phyloP scores from a whole-genome alignment of 768 basidiomycete species.

The Baorangia bicolor region DNA sequence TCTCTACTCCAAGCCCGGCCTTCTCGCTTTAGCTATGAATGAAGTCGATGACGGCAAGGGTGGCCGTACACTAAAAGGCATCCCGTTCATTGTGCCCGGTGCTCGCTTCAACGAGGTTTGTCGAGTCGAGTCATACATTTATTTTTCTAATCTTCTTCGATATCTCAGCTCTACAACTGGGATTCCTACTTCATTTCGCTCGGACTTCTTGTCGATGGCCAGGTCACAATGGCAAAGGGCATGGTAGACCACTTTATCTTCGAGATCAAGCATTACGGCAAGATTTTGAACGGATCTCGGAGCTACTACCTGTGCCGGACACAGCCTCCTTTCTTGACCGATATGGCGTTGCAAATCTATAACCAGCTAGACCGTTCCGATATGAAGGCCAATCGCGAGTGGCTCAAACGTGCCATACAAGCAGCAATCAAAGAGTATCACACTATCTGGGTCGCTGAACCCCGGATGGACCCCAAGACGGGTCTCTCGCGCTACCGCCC shows the following conservation, averaged over 20 bases:
- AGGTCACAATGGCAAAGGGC: constrained; percentile 91
- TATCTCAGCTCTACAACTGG: constrained; percentile 83
- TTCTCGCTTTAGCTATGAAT: constrained; percentile 94
- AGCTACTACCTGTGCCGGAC: constrained; percentile 94
- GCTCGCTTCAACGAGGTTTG: constrained; percentile 90
- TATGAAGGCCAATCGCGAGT: constrained; percentile 70
- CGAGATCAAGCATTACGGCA: constrained; percentile 97
- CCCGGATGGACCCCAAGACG: constrained; percentile 91
- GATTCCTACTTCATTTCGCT: constrained; percentile 94
- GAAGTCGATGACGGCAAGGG: constrained; percentile 79
- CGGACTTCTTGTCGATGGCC: constrained; percentile 92
- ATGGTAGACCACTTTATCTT: constrained; percentile 99
- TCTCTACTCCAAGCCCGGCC: constrained; percentile 90
- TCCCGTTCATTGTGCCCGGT: constrained; percentile 97
- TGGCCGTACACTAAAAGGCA: constrained; percentile 82
- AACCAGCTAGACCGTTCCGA: constrained; percentile 91
- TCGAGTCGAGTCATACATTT: constrained; percentile 7
- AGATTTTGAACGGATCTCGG: constrained; percentile 94
- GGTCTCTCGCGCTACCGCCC: constrained; percentile 95
- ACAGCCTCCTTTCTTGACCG: constrained; percentile 97
- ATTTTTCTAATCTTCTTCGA: constrained; percentile 5
- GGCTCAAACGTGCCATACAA: constrained; percentile 95
- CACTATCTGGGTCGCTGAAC: constrained; percentile 93
- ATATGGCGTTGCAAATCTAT: constrained; percentile 97
- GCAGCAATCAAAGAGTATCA: constrained; percentile 99